A percentile compares a stretch with the other conserved stretches of the same genome.
Evolutionary conservation across 2,329 filamentous ascomycete genomes (phyloP).

Genomic region (Hypoxylon sp.): DNA sequence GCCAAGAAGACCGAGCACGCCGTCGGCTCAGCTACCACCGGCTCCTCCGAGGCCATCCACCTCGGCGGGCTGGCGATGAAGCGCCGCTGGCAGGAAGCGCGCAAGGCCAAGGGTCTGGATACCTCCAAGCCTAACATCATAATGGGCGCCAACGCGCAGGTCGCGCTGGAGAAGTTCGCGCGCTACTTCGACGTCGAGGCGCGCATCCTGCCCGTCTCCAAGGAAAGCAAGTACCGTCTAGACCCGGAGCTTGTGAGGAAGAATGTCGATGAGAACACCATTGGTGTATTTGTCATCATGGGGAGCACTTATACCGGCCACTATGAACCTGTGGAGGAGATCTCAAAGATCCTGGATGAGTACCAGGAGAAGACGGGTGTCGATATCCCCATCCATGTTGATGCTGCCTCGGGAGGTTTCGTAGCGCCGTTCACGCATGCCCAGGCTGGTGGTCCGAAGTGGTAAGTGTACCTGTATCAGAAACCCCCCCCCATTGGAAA

Average conservation of each 20-base stretch:
- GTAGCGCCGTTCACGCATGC: conserved; percentile 73
- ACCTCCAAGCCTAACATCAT: conserved; percentile 77
- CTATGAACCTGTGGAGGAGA: conserved; percentile 79
- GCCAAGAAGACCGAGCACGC: conserved; percentile 73
- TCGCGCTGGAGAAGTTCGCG: conserved; percentile 80
- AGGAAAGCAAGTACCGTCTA: conserved; percentile 72
- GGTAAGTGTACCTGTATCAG: conserved; percentile 57
- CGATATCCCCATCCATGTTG: conserved; percentile 78
- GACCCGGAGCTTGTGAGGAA: conserved; percentile 75
- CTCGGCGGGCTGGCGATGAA: conserved; percentile 82
- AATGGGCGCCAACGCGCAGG: conserved; percentile 82
- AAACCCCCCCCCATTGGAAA: neutral
- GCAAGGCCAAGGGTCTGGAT: conserved; percentile 73
- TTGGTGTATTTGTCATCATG: conserved; percentile 81
- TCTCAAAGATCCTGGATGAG: conserved; percentile 75
- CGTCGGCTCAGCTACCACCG: conserved; percentile 78
- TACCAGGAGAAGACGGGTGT: conserved; percentile 73
- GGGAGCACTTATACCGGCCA: conserved; percentile 82
- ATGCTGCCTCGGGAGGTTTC: conserved; percentile 73
- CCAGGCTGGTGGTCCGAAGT: conserved; percentile 69
- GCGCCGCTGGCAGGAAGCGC: conserved; percentile 78
- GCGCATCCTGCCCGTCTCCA: conserved; percentile 73
- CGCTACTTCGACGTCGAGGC: conserved; percentile 82
- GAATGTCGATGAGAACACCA: conserved; percentile 82
- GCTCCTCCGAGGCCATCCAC: conserved; percentile 79